These are phyloP conservation scores for Aciculosporium take DNA, from an alignment of 2,329 filamentous ascomycete genomes.

Conservation along the genomic window DNA sequence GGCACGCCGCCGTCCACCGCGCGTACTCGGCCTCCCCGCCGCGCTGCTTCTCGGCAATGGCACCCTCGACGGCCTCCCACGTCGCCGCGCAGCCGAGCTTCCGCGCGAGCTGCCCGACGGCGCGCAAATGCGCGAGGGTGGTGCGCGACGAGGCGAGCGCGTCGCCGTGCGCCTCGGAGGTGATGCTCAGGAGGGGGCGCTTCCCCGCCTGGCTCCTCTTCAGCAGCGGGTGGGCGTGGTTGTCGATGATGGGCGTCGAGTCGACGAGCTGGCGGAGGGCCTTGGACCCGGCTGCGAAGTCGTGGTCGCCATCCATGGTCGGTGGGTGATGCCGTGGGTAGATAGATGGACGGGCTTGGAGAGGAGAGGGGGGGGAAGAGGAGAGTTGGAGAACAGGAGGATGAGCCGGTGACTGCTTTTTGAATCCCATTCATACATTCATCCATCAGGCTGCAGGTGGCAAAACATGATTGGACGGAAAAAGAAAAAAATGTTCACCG, in stretches of 20 bases:
- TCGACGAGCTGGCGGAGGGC: conserved; percentile 26
- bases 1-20: conserved; percentile 46
- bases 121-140: conserved; percentile 56
- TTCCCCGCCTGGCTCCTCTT: conserved; percentile 31
- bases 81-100: conserved; percentile 50
- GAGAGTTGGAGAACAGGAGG: too few species aligned
- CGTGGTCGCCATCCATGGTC: not conserved
- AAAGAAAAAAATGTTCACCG: too few species aligned
- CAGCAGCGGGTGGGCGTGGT: conserved; percentile 58
- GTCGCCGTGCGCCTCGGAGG: conserved; percentile 57
- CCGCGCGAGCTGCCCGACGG: conserved; percentile 50
- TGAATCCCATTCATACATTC: too few species aligned
- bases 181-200: conserved; percentile 43
- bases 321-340: too few species aligned
- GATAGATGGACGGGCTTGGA: too few species aligned
- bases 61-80: conserved; percentile 40
- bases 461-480: too few species aligned
- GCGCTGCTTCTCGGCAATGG: conserved; percentile 26
- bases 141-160: conserved; percentile 48
- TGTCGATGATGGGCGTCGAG: conserved; percentile 53
- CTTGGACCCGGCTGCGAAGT: conserved; percentile 7
- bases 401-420: too few species aligned
- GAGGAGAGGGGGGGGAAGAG: too few species aligned
- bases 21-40: conserved; percentile 28
- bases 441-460: too few species aligned